Conservation (phyloP, 768 basidiomycete genomes). For the Terana coerulea region DNA sequence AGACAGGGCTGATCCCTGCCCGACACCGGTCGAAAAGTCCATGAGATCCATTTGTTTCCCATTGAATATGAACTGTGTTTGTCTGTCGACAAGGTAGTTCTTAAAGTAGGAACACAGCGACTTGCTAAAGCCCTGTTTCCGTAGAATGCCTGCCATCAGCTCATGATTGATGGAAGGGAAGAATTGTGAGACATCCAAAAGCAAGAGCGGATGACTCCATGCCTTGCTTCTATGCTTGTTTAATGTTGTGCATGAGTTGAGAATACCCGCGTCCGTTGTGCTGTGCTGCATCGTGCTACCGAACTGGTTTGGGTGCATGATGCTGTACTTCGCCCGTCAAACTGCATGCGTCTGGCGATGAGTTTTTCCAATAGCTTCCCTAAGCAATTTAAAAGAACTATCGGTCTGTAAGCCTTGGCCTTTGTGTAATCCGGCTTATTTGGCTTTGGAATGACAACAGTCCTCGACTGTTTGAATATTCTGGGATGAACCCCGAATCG, state of each 20-base stretch:
- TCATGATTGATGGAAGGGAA: too few relatives aligned
- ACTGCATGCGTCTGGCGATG: constrained; percentile 15
- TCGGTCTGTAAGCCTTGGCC: constrained; percentile 24
- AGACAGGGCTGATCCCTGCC: too few relatives aligned
- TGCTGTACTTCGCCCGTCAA: constrained; percentile 10
- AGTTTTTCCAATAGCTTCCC: constrained; percentile 23
- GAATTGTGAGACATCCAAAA: too few relatives aligned
- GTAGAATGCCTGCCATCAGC: too few relatives aligned
- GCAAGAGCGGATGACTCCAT: constrained; percentile 4
- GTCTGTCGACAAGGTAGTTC: too few relatives aligned
- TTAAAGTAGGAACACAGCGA: too few relatives aligned
- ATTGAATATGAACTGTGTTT: too few relatives aligned
- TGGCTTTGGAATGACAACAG: constrained; percentile 22
- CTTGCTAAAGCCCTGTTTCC: too few relatives aligned
- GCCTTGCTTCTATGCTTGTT: not conserved
- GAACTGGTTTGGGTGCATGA: constrained; percentile 20
- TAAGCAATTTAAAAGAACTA: constrained; percentile 22
- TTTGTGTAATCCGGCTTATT: constrained; percentile 18
- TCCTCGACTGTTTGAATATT: constrained; percentile 12
- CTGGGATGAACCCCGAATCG: constrained; percentile 9
- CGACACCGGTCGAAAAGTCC: constrained; percentile 16
- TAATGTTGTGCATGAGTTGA: constrained; percentile 16
- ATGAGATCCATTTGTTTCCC: constrained; percentile 15
- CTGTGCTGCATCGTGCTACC: constrained; percentile 17
- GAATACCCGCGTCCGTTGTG: constrained; percentile 17